These are phyloP conservation scores for Peterozyma xylosa DNA, from an alignment of 805 yeast genomes.

Conservation along the genomic window DNA sequence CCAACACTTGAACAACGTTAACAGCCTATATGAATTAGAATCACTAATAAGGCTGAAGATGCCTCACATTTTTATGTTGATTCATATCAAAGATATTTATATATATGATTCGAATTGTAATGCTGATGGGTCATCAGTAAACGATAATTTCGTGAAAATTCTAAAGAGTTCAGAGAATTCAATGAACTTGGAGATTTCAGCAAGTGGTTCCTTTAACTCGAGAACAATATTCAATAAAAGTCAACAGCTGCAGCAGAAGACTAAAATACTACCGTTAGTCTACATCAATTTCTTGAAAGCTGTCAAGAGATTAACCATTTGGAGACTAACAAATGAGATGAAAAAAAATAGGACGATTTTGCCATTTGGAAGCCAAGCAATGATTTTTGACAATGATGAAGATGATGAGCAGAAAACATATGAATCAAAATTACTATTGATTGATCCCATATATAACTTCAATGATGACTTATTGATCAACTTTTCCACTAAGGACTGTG, in stretches of 20 bases:
- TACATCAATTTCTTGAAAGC: conserved; percentile 45
- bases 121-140: neutral
- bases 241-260: neutral
- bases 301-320: conserved; percentile 30
- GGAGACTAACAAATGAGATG: conserved; percentile 18
- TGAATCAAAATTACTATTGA: conserved; percentile 23
- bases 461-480: conserved; percentile 35
- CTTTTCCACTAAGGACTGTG: conserved; percentile 20
- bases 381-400: conserved; percentile 14
- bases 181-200: neutral
- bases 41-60: neutral
- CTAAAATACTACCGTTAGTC: conserved; percentile 9
- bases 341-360: conserved; percentile 26
- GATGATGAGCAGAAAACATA: neutral
- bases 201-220: conserved; percentile 7
- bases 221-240: conserved; percentile 5
- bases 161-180: neutral
- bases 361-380: conserved; percentile 45
- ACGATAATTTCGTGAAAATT: neutral
- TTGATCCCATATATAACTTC: conserved; percentile 40
- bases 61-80: conserved; percentile 4
- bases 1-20: neutral
- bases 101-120: conserved; percentile 6
- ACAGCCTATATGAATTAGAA: conserved; percentile 4
- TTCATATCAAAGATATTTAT: conserved; percentile 6